Conservation (phyloP, 148 eudicot species). For the Pouteria glomerata region DNA sequence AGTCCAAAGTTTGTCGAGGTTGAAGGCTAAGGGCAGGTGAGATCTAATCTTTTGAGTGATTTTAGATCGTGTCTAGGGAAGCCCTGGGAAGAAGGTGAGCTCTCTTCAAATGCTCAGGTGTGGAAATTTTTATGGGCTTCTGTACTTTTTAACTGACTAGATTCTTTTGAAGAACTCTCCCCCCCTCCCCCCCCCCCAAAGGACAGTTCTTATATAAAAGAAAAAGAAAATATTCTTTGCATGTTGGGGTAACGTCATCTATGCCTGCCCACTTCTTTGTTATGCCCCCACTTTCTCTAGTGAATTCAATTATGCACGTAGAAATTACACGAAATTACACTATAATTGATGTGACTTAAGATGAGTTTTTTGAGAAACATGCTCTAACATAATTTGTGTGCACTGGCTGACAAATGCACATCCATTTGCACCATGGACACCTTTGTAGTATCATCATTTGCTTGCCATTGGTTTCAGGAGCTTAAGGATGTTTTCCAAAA, state of each 20-base stretch:
- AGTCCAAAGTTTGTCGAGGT: background rate
- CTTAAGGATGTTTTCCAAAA: conserved; percentile 57
- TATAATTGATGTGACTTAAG: background rate
- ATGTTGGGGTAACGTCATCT: background rate
- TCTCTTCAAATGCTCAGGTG: background rate
- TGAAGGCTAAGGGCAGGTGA: background rate
- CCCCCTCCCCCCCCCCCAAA: too few relatives aligned
- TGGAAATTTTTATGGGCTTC: background rate
- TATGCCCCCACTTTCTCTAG: background rate
- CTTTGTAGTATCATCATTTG: background rate
- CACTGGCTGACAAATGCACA: too few relatives aligned
- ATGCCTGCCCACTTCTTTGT: background rate
- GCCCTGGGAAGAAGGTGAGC: background rate
- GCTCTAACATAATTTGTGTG: background rate
- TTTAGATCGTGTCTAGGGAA: background rate
- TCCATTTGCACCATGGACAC: background rate
- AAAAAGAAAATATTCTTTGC: background rate
- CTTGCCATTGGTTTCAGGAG: conserved; percentile 39
- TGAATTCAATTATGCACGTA: background rate
- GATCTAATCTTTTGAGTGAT: background rate
- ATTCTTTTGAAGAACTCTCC: background rate
- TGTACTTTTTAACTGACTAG: background rate
- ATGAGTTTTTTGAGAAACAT: background rate
- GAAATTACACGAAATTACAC: background rate
- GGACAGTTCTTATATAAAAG: too few relatives aligned